Base-by-base conservation (phyloP, 164 flowering plant genomes). In the Tinospora cordifolia region DNA sequence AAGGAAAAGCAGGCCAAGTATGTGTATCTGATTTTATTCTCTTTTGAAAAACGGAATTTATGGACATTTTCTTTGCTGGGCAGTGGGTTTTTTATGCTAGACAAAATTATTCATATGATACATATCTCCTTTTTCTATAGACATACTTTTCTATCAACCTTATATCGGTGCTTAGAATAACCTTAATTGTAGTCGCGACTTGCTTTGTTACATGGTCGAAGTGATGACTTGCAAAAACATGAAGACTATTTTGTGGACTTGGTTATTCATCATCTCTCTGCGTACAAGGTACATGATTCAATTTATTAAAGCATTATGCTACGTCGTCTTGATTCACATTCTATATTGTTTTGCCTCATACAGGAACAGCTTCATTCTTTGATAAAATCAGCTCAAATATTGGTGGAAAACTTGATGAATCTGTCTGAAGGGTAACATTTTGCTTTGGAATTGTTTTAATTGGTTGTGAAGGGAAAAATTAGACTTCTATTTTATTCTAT, bases 1-100 rank as follows among this genome's bases (percentile, higher is more conserved):
- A 89, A 83, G 75, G 91, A 87, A 70, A 90, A 86, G 75, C 85
- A 84, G 75, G 79, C 81, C 76, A 85, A 75, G 99, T 94, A 85
- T 51, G 90, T 72, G 44, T 14, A 38, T 46, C 30, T 60, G 15
- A 10, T 40, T 66, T 30, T n/a, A 36, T 30, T 65, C 62, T 41
- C 46, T 65, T 70, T 41, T 22, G 24, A 34, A n/a, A 14, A 62
- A 17, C 44, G 36, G 22, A 25, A 40, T 51, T 51, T 51, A 17
- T 44, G 39, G 40, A 70, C 40, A 19, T 41, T 25, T 14, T n/a
- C 25, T 19, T 62, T 5, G 13, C 36, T 66, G 54, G 36, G 27
- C 49, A 13, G 58, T 3, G 25, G 65, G 38, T 7, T 26, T 44
- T 70, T 41, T 40, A 1, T 2, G 36, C 44, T 21, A 26, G 39